Base-by-base conservation (phyloP, 352 stramenopile species). In the Blastocystis sp. region DNA sequence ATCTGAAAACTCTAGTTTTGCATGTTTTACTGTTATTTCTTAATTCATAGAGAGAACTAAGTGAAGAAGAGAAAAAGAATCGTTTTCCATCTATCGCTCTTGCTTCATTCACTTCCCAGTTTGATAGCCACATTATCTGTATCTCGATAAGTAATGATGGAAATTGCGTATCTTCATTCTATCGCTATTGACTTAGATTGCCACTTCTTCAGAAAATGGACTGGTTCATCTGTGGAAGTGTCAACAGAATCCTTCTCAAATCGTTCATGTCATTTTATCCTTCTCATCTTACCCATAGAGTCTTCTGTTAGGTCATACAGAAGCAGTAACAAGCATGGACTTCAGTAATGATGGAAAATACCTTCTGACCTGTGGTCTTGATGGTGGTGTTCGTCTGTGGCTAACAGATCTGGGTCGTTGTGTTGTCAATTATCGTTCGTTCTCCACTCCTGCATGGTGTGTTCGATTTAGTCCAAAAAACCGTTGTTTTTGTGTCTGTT, bases 101-200 rank as follows among this genome's bases (percentile, higher is more conserved):
- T 21, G 69, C 69, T 32, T 43, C 24, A 49, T 80, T 80, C n/a
- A 27, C 52, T 32, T 80, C 69, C 12, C 69, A 80, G 46, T 80
- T 80, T 54, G 69, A 80, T 49, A 58, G 35, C 12, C 43, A 59
- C 43, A 80, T 80, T 42, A 80, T 80, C 21, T 61, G 69, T 14
- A 80, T 80, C 49, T 54, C 46, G 39, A 61, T 80, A 49, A 80
- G 69, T 80, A 12, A 49, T 32, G 35, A 80, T 27, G 69, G 69
- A 0, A 58, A 27, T 42, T 58, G 21, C 21, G 69, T 80, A 37
- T 35, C 29, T 29, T 43, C 32, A 24, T 19, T 39, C 12, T 19
- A 19, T 39, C 43, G 3, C 19, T 37, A 2, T 32, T 63, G 7
- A 14, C 11, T 2, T 61, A 80, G 69, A 43, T 80, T 54, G 69